Percentiles rank a stretch among this genome's conserved stretches.
Conservation (phyloP, 371 early-diverging fungal genomes). For the Cokeromyces recurvatus region DNA sequence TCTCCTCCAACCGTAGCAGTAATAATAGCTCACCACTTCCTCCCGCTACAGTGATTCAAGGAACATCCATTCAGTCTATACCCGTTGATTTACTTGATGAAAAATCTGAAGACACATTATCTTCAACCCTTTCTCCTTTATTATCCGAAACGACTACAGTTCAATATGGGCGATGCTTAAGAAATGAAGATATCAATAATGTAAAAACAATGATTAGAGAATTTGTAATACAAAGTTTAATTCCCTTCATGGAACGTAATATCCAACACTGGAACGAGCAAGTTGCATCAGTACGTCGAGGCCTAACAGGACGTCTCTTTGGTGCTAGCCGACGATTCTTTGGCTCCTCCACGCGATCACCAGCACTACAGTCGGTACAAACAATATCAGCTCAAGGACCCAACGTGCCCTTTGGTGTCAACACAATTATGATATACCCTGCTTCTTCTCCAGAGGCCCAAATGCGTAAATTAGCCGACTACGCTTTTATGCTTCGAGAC, state of each 20-base stretch:
- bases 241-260: slow-evolving; percentile 89
- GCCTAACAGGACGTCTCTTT: slow-evolving; percentile 86
- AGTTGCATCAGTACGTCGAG: slow-evolving; percentile 82
- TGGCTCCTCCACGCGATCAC: slow-evolving; percentile 45
- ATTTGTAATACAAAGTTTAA: slow-evolving; percentile 68
- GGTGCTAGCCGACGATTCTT: slow-evolving; percentile 81
- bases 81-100: slow-evolving; percentile 13
- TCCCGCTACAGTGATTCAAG: slow-evolving; percentile 10
- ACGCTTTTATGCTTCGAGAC: slow-evolving; percentile 92
- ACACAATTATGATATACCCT: slow-evolving; percentile 42
- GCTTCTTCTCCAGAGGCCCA: slow-evolving; percentile 84
- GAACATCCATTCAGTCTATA: slow-evolving; percentile 12
- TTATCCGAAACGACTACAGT: too few relatives aligned
- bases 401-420: slow-evolving; percentile 33
- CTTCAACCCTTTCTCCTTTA: slow-evolving; percentile 13
- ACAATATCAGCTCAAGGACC: slow-evolving; percentile 30
- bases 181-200: slow-evolving; percentile 47
- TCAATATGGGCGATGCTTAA: slow-evolving; percentile 55
- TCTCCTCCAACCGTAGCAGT: slow-evolving; percentile 12
- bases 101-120: not conserved
- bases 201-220: slow-evolving; percentile 55
- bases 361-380: slow-evolving; percentile 35
- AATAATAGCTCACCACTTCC: not conserved
- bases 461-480: slow-evolving; percentile 90
- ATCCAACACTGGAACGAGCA: slow-evolving; percentile 90